phyloP scores from a whole-genome alignment of 371 early-diverging fungal species.

The Chytridium lagenaria region DNA sequence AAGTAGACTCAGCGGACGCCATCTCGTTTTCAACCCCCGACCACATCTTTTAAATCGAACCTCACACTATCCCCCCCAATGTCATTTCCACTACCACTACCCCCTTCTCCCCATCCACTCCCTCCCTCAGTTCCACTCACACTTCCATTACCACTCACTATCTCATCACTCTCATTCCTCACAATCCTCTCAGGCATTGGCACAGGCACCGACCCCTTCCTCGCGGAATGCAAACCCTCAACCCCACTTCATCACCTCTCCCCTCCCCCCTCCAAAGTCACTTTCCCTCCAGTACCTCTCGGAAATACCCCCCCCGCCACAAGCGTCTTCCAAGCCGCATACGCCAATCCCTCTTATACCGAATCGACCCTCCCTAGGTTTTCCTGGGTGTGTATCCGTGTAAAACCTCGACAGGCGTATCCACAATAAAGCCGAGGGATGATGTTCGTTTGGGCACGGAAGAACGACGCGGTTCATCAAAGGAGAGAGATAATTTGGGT shows the following conservation, averaged over 20 bases:
- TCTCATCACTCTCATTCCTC: too few species aligned
- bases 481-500: too few species aligned
- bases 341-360: constrained; percentile 7
- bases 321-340: background rate
- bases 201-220: background rate
- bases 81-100: background rate
- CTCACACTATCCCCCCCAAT: background rate
- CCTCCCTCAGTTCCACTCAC: background rate
- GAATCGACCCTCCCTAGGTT: background rate
- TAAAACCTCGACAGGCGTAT: background rate
- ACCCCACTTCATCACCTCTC: background rate
- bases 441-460: background rate
- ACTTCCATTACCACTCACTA: too few species aligned
- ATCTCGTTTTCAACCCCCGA: too few species aligned
- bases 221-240: background rate
- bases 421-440: background rate
- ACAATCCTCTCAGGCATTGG: background rate
- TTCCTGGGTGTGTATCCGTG: constrained; percentile 1
- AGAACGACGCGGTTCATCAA: too few species aligned
- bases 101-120: background rate
- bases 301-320: background rate
- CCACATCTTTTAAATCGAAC: too few species aligned
- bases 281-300: background rate
- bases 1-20: too few species aligned
- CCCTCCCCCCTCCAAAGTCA: background rate